Evolutionary conservation across 2,329 filamentous ascomycete species (phyloP).

Genomic region (Chaetomium strumarium): DNA sequence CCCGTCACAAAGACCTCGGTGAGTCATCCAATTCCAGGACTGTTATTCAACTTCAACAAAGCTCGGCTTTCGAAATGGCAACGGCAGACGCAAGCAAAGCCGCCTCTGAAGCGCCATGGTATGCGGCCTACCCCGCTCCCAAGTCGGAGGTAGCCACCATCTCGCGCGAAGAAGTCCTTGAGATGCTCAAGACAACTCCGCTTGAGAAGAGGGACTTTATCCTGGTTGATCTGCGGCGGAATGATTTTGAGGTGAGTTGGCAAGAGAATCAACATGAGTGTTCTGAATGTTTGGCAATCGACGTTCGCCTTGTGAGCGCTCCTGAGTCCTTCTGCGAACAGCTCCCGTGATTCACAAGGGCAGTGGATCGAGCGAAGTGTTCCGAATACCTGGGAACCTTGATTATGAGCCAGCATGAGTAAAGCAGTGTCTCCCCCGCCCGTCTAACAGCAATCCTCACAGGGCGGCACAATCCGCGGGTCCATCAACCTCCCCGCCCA

Average conservation of each 20-base stretch:
- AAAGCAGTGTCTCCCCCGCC: too few relatives aligned
- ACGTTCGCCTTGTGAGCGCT: background rate
- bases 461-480: constrained; percentile 51
- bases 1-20: too few relatives aligned
- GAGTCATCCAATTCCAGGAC: too few relatives aligned
- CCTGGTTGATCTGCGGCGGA: constrained; percentile 38
- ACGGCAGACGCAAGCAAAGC: too few relatives aligned
- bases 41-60: too few relatives aligned
- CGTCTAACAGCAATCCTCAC: background rate
- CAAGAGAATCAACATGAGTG: background rate
- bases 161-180: constrained; percentile 19
- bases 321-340: too few relatives aligned
- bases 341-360: too few relatives aligned
- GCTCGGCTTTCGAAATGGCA: too few relatives aligned
- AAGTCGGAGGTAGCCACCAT: constrained; percentile 17
- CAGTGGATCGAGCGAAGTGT: too few relatives aligned
- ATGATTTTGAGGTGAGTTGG: constrained; percentile 34
- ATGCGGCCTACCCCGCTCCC: constrained; percentile 20
- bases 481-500: constrained; percentile 49
- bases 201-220: constrained; percentile 26
- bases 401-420: too few relatives aligned
- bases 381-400: too few relatives aligned
- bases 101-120: constrained; percentile 13
- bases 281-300: too few relatives aligned
- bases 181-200: constrained; percentile 14